These are phyloP conservation scores for Pseudopyrenochaeta lycopersici DNA, from an alignment of 2,329 filamentous ascomycete genomes.

Conservation along the genomic window DNA sequence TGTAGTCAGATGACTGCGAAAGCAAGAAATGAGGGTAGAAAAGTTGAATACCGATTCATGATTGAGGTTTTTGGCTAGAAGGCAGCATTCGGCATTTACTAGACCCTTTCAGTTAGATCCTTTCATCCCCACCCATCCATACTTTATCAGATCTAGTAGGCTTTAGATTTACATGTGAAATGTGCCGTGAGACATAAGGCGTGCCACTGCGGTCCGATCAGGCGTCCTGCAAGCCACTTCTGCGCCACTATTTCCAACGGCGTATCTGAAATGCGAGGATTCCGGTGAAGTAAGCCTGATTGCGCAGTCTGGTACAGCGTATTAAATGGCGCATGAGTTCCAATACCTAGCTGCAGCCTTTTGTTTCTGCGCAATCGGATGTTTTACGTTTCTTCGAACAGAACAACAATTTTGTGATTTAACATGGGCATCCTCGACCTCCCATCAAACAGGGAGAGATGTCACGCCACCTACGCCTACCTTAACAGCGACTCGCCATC, in stretches of 20 bases:
- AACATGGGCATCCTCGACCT: background rate
- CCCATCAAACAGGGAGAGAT: background rate
- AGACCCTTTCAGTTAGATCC: background rate
- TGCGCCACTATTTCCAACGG: background rate
- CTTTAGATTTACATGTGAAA: background rate
- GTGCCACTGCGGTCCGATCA: background rate
- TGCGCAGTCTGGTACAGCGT: background rate
- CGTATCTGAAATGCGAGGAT: background rate
- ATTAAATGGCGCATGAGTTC: background rate
- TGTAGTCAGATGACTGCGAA: slow-evolving; percentile 61
- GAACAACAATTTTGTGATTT: too few species aligned
- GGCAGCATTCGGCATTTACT: background rate
- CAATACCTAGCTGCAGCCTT: background rate
- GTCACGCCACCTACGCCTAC: background rate
- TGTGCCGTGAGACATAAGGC: background rate
- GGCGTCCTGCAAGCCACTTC: background rate
- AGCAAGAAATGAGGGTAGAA: slow-evolving; percentile 61
- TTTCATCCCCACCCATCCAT: background rate
- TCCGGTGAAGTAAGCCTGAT: background rate
- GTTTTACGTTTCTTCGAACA: too few species aligned
- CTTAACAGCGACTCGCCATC: background rate
- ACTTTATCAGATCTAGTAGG: background rate
- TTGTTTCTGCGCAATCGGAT: background rate
- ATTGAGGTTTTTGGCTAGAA: slow-evolving; percentile 64
- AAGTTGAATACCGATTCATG: slow-evolving; percentile 66